Evolutionary conservation across 768 basidiomycete genomes (phyloP).

Genomic region (Rhodotorula babjevae): DNA sequence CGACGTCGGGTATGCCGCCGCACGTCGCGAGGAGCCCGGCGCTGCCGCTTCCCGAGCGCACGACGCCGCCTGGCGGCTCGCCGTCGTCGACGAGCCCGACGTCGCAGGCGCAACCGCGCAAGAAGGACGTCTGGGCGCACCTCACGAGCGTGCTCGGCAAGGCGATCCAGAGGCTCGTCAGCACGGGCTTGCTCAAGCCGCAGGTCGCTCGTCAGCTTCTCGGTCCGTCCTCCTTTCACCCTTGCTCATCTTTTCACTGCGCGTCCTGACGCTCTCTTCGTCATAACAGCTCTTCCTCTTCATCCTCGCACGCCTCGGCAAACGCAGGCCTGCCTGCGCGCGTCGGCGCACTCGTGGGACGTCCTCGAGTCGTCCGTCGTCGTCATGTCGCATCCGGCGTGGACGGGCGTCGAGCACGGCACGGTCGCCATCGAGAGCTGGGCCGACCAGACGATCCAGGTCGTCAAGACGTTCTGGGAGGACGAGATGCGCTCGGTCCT

Average conservation of each 20-base stretch:
- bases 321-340: conserved; percentile 32
- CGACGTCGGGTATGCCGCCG: too few relatives aligned
- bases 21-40: too few relatives aligned
- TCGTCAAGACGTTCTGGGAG: neutral
- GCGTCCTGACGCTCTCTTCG: neutral
- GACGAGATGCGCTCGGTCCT: conserved; percentile 26
- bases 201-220: conserved; percentile 42
- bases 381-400: conserved; percentile 38
- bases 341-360: conserved; percentile 37
- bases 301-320: conserved; percentile 40
- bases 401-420: conserved; percentile 36
- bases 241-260: neutral
- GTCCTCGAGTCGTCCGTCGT: conserved; percentile 20
- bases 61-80: too few relatives aligned
- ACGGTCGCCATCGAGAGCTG: conserved; percentile 34
- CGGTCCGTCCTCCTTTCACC: conserved; percentile 9
- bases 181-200: conserved; percentile 40
- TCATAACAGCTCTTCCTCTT: conserved; percentile 32
- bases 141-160: conserved; percentile 37
- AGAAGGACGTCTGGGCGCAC: conserved; percentile 41
- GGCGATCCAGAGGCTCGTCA: conserved; percentile 43
- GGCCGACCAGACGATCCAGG: conserved; percentile 39
- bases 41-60: too few relatives aligned
- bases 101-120: neutral
- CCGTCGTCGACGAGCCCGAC: neutral